phyloP scores from a whole-genome alignment of 2,329 filamentous ascomycete species.

The Nemania sp. region DNA sequence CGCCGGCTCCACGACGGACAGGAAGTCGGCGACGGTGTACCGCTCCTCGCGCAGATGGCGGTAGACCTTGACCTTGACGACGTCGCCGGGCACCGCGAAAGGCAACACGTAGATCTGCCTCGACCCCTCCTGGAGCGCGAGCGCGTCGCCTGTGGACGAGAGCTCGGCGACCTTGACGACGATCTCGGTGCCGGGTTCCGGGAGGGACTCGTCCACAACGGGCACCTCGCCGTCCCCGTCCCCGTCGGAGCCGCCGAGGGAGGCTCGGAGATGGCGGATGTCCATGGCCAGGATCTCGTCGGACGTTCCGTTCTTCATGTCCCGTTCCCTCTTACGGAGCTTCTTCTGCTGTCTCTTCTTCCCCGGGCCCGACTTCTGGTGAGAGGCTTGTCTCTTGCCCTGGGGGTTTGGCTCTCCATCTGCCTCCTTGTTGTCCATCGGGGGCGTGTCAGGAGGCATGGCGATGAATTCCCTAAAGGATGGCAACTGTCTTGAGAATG shows the following conservation, averaged over 20 bases:
- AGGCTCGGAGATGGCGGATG: conserved; percentile 58
- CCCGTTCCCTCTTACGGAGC: conserved; percentile 56
- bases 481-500: not conserved
- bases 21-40: conserved; percentile 80
- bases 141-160: conserved; percentile 89
- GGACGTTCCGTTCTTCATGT: conserved; percentile 63
- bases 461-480: not conserved
- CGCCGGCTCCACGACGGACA: conserved; percentile 76
- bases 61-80: conserved; percentile 76
- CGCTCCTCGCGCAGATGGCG: conserved; percentile 67
- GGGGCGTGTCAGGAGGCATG: conserved; percentile 1
- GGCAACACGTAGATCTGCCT: conserved; percentile 81
- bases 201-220: conserved; percentile 49
- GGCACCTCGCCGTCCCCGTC: conserved; percentile 34
- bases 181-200: conserved; percentile 73
- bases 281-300: conserved; percentile 71
- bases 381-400: conserved; percentile 30
- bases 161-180: conserved; percentile 81
- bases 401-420: not conserved
- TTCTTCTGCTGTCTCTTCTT: conserved; percentile 30
- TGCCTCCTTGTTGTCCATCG: not conserved
- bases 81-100: conserved; percentile 86
- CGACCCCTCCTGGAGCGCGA: conserved; percentile 72
- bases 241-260: conserved; percentile 43
- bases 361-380: conserved; percentile 23